These are phyloP conservation scores for Raddia guianensis DNA, from an alignment of 176 grass and related monocot genomes.

Conservation along the genomic window DNA sequence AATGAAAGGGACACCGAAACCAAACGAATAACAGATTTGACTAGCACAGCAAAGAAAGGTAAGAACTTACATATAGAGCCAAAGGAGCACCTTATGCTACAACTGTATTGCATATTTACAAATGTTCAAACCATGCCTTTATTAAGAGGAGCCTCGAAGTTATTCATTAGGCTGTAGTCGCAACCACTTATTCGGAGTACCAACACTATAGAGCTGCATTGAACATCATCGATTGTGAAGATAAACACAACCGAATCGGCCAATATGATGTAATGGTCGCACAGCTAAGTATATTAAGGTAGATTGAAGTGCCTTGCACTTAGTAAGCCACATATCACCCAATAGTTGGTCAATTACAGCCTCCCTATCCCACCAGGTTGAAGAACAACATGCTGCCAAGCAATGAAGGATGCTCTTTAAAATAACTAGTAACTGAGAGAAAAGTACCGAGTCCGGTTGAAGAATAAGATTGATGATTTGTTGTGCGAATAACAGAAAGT, in stretches of 20 bases:
- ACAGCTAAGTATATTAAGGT: background rate
- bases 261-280: background rate
- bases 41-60: slow-evolving; percentile 9
- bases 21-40: slow-evolving; percentile 15
- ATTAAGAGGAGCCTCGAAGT: slow-evolving; percentile 6
- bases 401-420: slow-evolving; percentile 32
- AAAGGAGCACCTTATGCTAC: slow-evolving; percentile 12
- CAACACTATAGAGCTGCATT: background rate
- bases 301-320: slow-evolving; percentile 19
- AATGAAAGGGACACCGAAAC: background rate
- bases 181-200: slow-evolving; percentile 23
- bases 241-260: background rate
- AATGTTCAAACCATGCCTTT: background rate
- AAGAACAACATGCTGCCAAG: slow-evolving; percentile 47
- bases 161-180: background rate
- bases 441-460: background rate
- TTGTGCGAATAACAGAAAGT: background rate
- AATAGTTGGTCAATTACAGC: slow-evolving; percentile 24
- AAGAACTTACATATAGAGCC: background rate
- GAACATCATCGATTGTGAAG: background rate
- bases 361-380: slow-evolving; percentile 36
- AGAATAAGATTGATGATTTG: background rate
- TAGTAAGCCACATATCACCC: background rate
- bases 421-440: background rate
- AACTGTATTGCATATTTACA: slow-evolving; percentile 14